Conservation (phyloP, 1,284 basidiomycete species). For the Lentinula novae-zelandiae region DNA sequence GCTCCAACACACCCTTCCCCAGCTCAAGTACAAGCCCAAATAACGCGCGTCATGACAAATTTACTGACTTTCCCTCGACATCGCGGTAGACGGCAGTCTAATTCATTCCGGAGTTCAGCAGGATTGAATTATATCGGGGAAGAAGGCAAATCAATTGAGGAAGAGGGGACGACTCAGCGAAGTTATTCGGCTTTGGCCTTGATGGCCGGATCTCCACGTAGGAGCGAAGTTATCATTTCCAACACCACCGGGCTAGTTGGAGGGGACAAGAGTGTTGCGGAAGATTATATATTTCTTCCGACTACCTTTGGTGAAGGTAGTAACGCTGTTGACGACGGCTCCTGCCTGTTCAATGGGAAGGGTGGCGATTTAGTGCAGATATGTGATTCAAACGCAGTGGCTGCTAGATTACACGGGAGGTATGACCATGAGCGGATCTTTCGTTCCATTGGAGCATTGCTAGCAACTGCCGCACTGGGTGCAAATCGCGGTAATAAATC, state of each 20-base stretch:
- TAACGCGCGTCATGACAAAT: constrained; percentile 71
- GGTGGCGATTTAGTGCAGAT: constrained; percentile 20
- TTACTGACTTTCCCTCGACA: constrained; percentile 60
- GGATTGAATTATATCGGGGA: neutral
- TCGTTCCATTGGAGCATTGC: constrained; percentile 53
- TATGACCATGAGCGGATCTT: constrained; percentile 77
- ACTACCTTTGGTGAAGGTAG: neutral
- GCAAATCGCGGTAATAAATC: constrained; percentile 11
- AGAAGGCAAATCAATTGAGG: neutral
- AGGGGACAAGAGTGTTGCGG: constrained; percentile 59
- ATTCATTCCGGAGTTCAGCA: constrained; percentile 25
- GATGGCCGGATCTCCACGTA: constrained; percentile 32
- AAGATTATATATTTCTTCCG: constrained; percentile 55
- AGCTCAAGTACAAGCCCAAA: constrained; percentile 45
- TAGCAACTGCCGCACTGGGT: constrained; percentile 24
- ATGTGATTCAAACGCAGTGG: constrained; percentile 56
- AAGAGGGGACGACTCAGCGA: neutral
- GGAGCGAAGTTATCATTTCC: constrained; percentile 67
- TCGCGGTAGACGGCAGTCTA: constrained; percentile 32
- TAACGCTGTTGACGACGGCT: neutral
- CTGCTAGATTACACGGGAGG: constrained; percentile 58
- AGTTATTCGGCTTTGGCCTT: constrained; percentile 23
- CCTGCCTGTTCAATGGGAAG: neutral
- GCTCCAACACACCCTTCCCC: constrained; percentile 13
- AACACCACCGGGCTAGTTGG: constrained; percentile 54